phyloP scores from a whole-genome alignment of 2,329 filamentous ascomycete species.

The Pseudocercospora fuligena region DNA sequence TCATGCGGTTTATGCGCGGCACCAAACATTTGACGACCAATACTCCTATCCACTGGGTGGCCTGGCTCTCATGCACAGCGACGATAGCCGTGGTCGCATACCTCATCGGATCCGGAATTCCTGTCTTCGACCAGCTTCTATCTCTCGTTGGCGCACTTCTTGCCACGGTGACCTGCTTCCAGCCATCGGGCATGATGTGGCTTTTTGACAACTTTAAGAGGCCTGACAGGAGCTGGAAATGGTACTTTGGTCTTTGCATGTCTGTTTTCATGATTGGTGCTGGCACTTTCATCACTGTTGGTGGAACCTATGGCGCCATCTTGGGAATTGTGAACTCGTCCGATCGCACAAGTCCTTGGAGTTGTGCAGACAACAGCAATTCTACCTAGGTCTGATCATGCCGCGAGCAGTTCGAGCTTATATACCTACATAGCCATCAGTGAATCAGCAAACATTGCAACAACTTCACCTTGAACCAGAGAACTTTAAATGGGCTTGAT shows the following conservation, averaged over 20 bases:
- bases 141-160: slow-evolving; percentile 34
- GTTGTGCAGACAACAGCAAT: slow-evolving; percentile 37
- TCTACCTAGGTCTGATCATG: slow-evolving; percentile 28
- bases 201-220: slow-evolving; percentile 48
- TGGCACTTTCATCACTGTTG: slow-evolving; percentile 50
- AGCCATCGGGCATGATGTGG: slow-evolving; percentile 49
- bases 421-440: background rate
- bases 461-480: background rate
- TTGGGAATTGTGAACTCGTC: slow-evolving; percentile 44
- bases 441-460: background rate
- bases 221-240: slow-evolving; percentile 12
- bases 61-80: slow-evolving; percentile 28
- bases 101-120: slow-evolving; percentile 32
- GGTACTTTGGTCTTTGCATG: slow-evolving; percentile 19
- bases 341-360: slow-evolving; percentile 27
- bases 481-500: no score
- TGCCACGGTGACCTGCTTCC: slow-evolving; percentile 34
- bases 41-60: slow-evolving; percentile 31
- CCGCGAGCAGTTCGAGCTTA: background rate
- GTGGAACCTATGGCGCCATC: slow-evolving; percentile 52
- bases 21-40: slow-evolving; percentile 32
- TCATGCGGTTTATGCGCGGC: slow-evolving; percentile 35
- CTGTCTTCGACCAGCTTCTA: slow-evolving; percentile 33
- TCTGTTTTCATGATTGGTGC: slow-evolving; percentile 42
- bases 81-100: slow-evolving; percentile 31